Conservation (phyloP, 805 yeast genomes). For the Starmera caribaea region DNA sequence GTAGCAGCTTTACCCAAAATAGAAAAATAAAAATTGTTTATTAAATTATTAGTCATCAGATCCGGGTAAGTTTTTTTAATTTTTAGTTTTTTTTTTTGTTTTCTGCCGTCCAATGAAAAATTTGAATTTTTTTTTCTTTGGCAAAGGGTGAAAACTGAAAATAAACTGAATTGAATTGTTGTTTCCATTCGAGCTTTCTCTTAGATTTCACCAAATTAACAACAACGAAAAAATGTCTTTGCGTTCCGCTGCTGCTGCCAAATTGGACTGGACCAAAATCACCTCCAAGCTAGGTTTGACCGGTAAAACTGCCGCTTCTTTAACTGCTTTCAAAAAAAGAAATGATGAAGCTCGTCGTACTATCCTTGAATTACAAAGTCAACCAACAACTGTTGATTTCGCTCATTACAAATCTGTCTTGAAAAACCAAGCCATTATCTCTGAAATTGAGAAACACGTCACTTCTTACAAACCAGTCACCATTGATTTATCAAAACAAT, state of each 20-base stretch:
- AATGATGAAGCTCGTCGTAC: conserved; percentile 93
- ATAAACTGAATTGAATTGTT: too few species aligned
- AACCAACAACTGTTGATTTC: conserved; percentile 75
- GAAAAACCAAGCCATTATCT: conserved; percentile 72
- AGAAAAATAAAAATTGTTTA: too few species aligned
- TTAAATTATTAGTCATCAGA: too few species aligned
- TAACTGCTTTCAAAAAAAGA: conserved; percentile 94
- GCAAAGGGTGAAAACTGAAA: too few species aligned
- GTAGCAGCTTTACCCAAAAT: too few species aligned
- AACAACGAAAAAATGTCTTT: not conserved
- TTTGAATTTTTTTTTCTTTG: too few species aligned
- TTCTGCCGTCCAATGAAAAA: too few species aligned
- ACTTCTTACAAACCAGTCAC: conserved; percentile 72
- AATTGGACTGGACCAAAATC: conserved; percentile 93
- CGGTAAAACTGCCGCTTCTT: conserved; percentile 82
- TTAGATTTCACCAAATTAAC: too few species aligned
- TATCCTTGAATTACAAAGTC: conserved; percentile 58
- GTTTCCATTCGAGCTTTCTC: too few species aligned
- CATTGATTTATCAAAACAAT: conserved; percentile 79
- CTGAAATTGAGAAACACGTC: conserved; percentile 72
- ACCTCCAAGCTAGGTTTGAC: conserved; percentile 82
- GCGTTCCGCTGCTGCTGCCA: conserved; percentile 55
- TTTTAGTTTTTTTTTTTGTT: too few species aligned
- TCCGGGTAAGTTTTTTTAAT: too few species aligned
- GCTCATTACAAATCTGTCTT: conserved; percentile 67